phyloP scores from a whole-genome alignment of 345 rosid species.

The Salix arbutifolia region DNA sequence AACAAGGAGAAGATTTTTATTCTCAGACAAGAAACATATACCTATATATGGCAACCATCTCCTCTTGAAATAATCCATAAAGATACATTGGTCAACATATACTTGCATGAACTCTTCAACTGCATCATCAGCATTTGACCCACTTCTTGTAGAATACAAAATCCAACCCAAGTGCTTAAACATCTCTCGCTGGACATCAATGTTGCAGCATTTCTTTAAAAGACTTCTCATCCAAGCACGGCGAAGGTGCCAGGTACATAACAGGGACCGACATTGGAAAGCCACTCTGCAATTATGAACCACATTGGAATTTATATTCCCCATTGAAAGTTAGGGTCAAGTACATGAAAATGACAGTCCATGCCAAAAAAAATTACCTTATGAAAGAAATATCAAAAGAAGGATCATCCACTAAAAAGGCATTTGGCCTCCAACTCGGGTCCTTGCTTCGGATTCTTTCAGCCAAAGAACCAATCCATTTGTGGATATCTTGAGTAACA shows the following conservation, averaged over 20 bases:
- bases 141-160: conserved; percentile 40
- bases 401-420: conserved; percentile 48
- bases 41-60: conserved; percentile 45
- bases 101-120: conserved; percentile 48
- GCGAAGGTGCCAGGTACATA: conserved; percentile 45
- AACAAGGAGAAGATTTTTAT: not conserved
- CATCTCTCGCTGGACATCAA: conserved; percentile 46
- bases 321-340: not conserved
- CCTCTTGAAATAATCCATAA: conserved; percentile 45
- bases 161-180: conserved; percentile 44
- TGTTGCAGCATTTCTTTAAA: conserved; percentile 39
- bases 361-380: conserved; percentile 27
- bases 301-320: conserved; percentile 2
- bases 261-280: conserved; percentile 43
- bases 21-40: conserved; percentile 11
- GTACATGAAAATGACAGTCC: conserved; percentile 1
- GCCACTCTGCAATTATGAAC: conserved; percentile 40
- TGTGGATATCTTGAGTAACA: conserved; percentile 31
- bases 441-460: conserved; percentile 44
- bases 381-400: conserved; percentile 35
- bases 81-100: conserved; percentile 45
- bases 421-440: conserved; percentile 41
- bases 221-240: conserved; percentile 52
- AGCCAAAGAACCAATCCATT: conserved; percentile 46
- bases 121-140: conserved; percentile 32